Conservation (phyloP, 805 yeast species). For the Sugiyamaella marilandica region DNA sequence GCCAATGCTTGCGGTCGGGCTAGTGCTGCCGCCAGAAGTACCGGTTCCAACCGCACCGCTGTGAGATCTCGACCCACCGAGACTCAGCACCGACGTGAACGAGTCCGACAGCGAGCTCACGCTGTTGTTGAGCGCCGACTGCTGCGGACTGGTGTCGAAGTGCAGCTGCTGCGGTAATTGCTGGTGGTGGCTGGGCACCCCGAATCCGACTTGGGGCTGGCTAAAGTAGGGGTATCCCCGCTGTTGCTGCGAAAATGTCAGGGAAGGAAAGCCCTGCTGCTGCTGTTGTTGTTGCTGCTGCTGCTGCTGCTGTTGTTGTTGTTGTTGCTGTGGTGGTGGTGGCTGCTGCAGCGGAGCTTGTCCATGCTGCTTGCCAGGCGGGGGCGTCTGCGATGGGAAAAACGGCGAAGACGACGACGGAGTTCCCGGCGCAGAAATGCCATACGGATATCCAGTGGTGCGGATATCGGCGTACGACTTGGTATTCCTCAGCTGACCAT, state of each 20-base stretch:
- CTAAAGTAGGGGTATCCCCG: conserved; percentile 12
- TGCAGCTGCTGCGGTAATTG: conserved; percentile 6
- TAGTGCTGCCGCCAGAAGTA: conserved; percentile 6
- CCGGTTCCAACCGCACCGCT: conserved; percentile 4
- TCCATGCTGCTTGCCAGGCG: conserved; percentile 14
- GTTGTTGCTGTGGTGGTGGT: conserved; percentile 13
- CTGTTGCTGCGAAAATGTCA: conserved; percentile 11
- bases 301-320: conserved; percentile 30
- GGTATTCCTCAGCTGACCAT: conserved; percentile 26
- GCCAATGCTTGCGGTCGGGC: conserved; percentile 15
- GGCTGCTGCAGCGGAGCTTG: conserved; percentile 8
- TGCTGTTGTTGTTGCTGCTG: conserved; percentile 15
- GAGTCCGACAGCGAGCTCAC: conserved; percentile 18
- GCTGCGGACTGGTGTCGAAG: conserved; percentile 7
- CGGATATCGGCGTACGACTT: conserved; percentile 35
- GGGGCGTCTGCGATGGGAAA: conserved; percentile 26
- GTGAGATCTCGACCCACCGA: conserved; percentile 10
- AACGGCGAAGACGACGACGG: conserved; percentile 21
- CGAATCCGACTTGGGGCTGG: conserved; percentile 10
- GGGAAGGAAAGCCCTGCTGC: conserved; percentile 28
- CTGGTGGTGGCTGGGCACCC: conserved; percentile 6
- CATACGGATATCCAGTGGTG: conserved; percentile 15
- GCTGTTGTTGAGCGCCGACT: background rate
- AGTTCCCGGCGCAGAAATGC: conserved; percentile 22
- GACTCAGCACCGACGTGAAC: conserved; percentile 19